Percentiles rank a stretch among this genome's conserved stretches.
phyloP scores from a whole-genome alignment of 2,329 filamentous ascomycete genomes.

The Colletotrichum lupini region DNA sequence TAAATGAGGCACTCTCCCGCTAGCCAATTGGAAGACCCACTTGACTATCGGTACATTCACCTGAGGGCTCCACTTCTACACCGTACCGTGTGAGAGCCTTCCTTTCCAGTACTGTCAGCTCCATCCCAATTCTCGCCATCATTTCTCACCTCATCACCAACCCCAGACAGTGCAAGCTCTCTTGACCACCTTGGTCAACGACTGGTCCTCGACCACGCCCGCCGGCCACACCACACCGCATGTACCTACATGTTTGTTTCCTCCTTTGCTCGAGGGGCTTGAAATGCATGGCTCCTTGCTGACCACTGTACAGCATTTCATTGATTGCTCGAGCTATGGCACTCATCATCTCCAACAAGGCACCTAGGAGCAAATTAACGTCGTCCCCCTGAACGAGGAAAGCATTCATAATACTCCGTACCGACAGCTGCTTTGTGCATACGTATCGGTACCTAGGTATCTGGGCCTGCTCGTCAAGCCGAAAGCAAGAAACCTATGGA shows the following conservation, averaged over 20 bases:
- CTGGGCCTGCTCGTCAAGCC: slow-evolving; percentile 5
- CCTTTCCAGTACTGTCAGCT: background rate
- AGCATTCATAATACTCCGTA: background rate
- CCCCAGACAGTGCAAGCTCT: slow-evolving; percentile 16
- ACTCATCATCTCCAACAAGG: background rate
- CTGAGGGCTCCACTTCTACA: slow-evolving; percentile 18
- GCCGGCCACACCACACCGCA: background rate
- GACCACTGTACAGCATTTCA: background rate
- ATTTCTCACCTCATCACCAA: background rate
- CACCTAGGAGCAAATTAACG: background rate
- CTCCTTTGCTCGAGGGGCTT: slow-evolving; percentile 13
- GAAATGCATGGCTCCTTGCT: background rate
- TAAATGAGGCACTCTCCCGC: background rate
- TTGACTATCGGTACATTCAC: background rate
- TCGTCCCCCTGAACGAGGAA: background rate
- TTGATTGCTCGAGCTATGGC: background rate
- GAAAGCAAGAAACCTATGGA: slow-evolving; percentile 3
- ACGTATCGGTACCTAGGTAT: background rate
- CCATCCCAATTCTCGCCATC: background rate
- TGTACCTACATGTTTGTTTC: slow-evolving; percentile 22
- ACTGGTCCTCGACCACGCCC: background rate
- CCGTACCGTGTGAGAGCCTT: slow-evolving; percentile 24
- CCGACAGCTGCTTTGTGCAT: slow-evolving; percentile 8
- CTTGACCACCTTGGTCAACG: background rate
- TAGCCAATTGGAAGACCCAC: slow-evolving; percentile 9